These are phyloP conservation scores for Naematelia aurantialba DNA, from an alignment of 768 basidiomycete species.

Conservation along the genomic window DNA sequence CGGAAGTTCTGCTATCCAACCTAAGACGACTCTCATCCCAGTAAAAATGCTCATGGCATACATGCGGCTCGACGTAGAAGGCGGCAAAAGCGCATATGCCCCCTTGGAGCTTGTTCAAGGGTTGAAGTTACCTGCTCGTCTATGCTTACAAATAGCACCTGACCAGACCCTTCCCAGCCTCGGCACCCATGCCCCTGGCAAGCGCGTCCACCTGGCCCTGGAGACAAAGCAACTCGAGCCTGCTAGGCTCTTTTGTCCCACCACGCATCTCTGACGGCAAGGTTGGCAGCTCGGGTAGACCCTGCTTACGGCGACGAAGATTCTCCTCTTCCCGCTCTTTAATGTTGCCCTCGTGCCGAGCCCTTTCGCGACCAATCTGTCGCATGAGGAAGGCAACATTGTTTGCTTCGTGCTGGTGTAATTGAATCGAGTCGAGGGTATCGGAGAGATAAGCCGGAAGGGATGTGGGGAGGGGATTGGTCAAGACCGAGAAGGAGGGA, in stretches of 20 bases:
- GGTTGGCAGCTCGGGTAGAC: conserved; percentile 78
- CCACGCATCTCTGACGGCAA: conserved; percentile 79
- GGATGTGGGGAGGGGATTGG: conserved; percentile 64
- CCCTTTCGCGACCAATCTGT: conserved; percentile 81
- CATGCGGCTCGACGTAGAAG: too few relatives aligned
- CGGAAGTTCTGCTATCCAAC: too few relatives aligned
- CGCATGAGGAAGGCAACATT: conserved; percentile 83
- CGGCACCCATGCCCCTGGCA: conserved; percentile 67
- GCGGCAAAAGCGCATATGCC: too few relatives aligned
- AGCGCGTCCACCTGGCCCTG: conserved; percentile 84
- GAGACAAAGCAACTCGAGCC: conserved; percentile 78
- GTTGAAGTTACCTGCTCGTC: neutral
- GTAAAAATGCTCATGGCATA: too few relatives aligned
- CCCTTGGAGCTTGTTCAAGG: neutral
- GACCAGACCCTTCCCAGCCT: conserved; percentile 63
- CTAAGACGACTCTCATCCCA: too few relatives aligned
- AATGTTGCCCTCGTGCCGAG: conserved; percentile 71
- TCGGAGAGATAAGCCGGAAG: conserved; percentile 75
- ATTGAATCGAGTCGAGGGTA: conserved; percentile 78
- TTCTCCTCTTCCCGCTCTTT: conserved; percentile 89
- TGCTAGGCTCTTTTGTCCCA: conserved; percentile 81
- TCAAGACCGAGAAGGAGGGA: conserved; percentile 65
- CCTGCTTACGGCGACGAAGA: conserved; percentile 69
- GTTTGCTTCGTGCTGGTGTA: conserved; percentile 83
- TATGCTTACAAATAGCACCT: conserved; percentile 64